Base-by-base conservation (phyloP, 1,284 basidiomycete genomes). In the Hymenochaete sp. region DNA sequence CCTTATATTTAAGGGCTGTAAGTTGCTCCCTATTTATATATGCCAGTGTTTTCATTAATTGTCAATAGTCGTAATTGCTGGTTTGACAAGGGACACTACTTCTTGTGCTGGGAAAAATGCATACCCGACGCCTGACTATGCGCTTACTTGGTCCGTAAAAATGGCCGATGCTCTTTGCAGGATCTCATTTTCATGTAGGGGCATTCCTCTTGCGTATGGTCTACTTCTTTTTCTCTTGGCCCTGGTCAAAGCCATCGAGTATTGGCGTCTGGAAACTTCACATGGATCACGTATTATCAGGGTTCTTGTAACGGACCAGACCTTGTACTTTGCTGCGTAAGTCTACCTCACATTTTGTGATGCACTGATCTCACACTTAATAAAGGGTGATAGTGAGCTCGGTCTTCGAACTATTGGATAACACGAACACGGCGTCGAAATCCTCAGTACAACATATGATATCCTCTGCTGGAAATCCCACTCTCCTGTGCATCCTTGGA, bases 271-370 rank as follows among this genome's bases (percentile, higher is more conserved):
- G 25, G 10, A 10, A 31, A 14, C 10, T 10, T n/a, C 42, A n/a
- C 24, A 27, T 13, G 39, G 32, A 2, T 35, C 33, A 21, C 27
- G 5, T 22, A 38, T 47, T 27, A 24, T 47, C 6, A 41, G 36
- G 9, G 39, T 42, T 11, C 38, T 47, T n/a, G 19, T 47, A 4
- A 14, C 16, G 22, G 45, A 47, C 27, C 45, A 47, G 28, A 19
- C 25, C n/a, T 9, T 42, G 6, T 42, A 47, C 28, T 47, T 35
- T n/a, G 18, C 35, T 33, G 24, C 42, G 45, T 47, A 42, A 25
- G n/a, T n/a, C n/a, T n/a, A n/a, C n/a, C n/a, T n/a, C n/a, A n/a
- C n/a, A n/a, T n/a, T n/a, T n/a, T n/a, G n/a, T n/a, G n/a, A n/a
- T n/a, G n/a, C n/a, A n/a, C n/a, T n/a, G n/a, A n/a, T n/a, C n/a